Base-by-base conservation (phyloP, 208 protist species). In the Strigomonas galati region DNA sequence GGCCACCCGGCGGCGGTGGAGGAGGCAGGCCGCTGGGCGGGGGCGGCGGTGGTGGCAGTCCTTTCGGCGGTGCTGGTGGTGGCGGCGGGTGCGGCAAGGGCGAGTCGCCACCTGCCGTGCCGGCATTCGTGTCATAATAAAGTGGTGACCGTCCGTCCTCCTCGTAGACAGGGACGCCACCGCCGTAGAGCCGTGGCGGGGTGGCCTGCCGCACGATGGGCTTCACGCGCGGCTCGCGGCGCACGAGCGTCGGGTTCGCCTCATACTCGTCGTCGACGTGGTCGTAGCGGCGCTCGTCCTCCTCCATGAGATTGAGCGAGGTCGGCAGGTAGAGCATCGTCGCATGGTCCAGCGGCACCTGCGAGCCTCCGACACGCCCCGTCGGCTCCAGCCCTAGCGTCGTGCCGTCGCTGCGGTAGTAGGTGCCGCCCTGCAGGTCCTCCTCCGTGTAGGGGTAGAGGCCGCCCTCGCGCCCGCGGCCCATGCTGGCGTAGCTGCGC, bases 321-420 rank as follows among this genome's bases (percentile, higher is more conserved):
- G 72, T 78, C 14, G 81, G 81, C 21, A 82, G 43, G 67, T 71
- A 82, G 19, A 86, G 40, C 52, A 61, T 68, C 7, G 76, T 68
- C 6, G 74, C 81, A n/a, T 53, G 57, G 1, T 49, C 64, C 12
- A 82, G 72, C 12, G 77, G 69, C 53, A 76, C 35, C 46, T 68
- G 15, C 79, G 69, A n/a, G 77, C 65, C 65, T 66, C 46, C 46
- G 70, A 73, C 10, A 52, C 54, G 49, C 62, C 67, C 48, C 62
- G 53, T n/a, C 54, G 56, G 28, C 66, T 71, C n/a, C 28, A 24
- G 31, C 64, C 74, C 59, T 58, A 40, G 55, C 64, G 62, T 58
- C 24, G 66, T 78, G 27, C 79, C 79, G 64, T 86, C 77, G 30
- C 79, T 82, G 53, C 79, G 76, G 70, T 84, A 86, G 73, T 91